A percentile compares a stretch with the other conserved stretches of the same genome.
Evolutionary conservation across 1,284 basidiomycete species (phyloP).

Genomic region (Fomitopsis palustris): DNA sequence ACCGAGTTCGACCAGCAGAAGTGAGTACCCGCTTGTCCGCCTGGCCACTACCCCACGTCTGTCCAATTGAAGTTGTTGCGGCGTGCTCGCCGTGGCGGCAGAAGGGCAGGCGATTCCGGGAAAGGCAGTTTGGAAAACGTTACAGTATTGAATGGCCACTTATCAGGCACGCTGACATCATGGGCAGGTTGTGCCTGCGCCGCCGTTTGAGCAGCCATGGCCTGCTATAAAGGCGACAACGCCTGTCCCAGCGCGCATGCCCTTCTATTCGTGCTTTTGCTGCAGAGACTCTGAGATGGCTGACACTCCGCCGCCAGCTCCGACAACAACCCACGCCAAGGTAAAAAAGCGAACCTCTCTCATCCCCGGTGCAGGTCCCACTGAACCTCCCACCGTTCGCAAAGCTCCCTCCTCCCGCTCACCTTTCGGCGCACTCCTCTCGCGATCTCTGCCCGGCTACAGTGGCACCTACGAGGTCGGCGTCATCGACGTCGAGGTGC

Average conservation of each 20-base stretch:
- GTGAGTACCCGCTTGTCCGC: no score
- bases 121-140: neutral
- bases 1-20: no score
- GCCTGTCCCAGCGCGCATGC: neutral
- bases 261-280: neutral
- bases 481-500: constrained; percentile 1
- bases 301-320: neutral
- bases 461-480: neutral
- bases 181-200: neutral
- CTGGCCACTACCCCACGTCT: no score
- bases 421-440: neutral
- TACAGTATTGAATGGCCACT: neutral
- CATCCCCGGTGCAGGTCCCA: neutral
- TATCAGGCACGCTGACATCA: neutral
- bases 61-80: no score
- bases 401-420: neutral
- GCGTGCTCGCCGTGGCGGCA: no score
- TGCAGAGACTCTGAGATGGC: neutral
- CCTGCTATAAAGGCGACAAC: neutral
- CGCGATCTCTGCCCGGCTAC: neutral
- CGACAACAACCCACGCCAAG: neutral
- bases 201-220: neutral
- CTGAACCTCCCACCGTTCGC: neutral
- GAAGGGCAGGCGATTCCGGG: neutral
- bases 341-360: neutral